Evolutionary conservation across 179 eudicot genomes (phyloP), one percentile per base, ranked within the genome.

Genomic region (Actinidia arguta): DNA sequence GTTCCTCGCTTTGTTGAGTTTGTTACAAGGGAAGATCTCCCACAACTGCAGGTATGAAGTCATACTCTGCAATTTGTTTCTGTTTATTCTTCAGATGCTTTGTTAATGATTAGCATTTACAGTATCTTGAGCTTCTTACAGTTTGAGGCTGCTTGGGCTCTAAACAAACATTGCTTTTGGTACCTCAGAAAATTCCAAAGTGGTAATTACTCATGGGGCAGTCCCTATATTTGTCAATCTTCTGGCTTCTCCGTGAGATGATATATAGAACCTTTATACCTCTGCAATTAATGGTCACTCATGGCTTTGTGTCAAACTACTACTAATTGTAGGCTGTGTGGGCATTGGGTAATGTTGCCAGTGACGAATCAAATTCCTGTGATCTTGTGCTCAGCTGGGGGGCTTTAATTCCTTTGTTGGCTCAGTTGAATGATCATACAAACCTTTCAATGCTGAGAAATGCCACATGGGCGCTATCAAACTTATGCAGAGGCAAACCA

Each of bases 101-200:
- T 63, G 46, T 80, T 22, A 58, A 31, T 63, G 39, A 16, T 3
- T 66, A 27, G 76, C 4, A 61, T 67, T n/a, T 9, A 18, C n/a
- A 24, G 25, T 82, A 50, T 18, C 68, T 46, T 76, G 73, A 8
- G 9, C 68, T 51, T 66, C 58, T 36, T 77, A 71, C 86, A 91
- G 93, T 90, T 91, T 87, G 98, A 95, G 86, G 98, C 98, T 86
- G 98, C 97, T 47, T 93, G 98, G 97, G 97, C 97, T 0, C 94
- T 95, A 1, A 1, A 95, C 98, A 76, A 94, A 94, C 81, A 94
- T 95, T 89, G 96, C 98, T 10, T 94, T 98, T 80, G 98, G 98
- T 81, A 95, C 98, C 66, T 95, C 98, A 1, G 98, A 95, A 84
- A 84, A 94, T 76, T 94, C 98, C 18, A 94, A 89, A 85, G 96